phyloP scores from a whole-genome alignment of 768 basidiomycete species.

The Austroboletus eburneus region DNA sequence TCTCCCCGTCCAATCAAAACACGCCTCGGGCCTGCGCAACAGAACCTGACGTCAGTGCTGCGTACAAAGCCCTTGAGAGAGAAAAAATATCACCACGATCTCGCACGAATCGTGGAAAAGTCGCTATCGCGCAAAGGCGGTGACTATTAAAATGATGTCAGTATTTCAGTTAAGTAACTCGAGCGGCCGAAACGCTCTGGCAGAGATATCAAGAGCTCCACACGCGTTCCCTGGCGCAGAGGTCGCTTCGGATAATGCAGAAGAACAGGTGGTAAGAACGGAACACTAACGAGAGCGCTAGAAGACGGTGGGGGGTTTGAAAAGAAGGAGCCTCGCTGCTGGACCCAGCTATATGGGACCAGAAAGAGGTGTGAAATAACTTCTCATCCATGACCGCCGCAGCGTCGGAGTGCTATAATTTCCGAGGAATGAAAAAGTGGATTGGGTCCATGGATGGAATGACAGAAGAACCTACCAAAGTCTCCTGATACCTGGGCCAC shows the following conservation, averaged over 20 bases:
- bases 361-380: slow-evolving; percentile 6
- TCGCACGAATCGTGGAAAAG: neutral
- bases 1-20: neutral
- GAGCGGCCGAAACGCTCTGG: slow-evolving; percentile 5
- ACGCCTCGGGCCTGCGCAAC: neutral
- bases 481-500: slow-evolving; percentile 4
- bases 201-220: slow-evolving; percentile 14
- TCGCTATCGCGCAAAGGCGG: slow-evolving; percentile 10
- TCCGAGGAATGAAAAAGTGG: slow-evolving; percentile 26
- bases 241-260: slow-evolving; percentile 7
- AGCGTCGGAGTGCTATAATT: slow-evolving; percentile 18
- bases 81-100: slow-evolving; percentile 4
- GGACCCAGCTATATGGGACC: slow-evolving; percentile 1
- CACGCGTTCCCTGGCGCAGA: slow-evolving; percentile 10
- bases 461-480: slow-evolving; percentile 9
- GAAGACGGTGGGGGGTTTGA: slow-evolving; percentile 9
- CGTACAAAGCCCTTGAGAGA: slow-evolving; percentile 15
- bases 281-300: slow-evolving; percentile 4
- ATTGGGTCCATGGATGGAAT: slow-evolving; percentile 11
- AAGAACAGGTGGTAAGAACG: neutral
- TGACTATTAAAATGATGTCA: slow-evolving; percentile 26
- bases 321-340: slow-evolving; percentile 5
- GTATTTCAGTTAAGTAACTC: slow-evolving; percentile 6
- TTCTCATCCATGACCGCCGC: slow-evolving; percentile 11
- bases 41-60: slow-evolving; percentile 26